phyloP scores from a whole-genome alignment of 306 rosid species.

The Senna siamea region DNA sequence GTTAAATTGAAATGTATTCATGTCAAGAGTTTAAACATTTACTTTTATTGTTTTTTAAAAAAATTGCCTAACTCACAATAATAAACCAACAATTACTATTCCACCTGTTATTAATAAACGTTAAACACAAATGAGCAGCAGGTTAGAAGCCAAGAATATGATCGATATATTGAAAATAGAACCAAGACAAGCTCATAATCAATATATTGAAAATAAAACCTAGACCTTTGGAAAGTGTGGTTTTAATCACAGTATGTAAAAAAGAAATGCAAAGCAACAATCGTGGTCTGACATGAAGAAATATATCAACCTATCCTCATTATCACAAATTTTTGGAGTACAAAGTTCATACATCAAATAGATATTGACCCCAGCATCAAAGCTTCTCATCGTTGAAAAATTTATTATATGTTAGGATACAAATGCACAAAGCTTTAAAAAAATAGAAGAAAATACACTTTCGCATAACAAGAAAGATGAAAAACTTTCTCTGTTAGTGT shows the following conservation, averaged over 20 bases:
- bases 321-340: conserved; percentile 33
- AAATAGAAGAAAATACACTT: background rate
- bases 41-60: no score
- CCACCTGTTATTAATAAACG: no score
- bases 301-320: conserved; percentile 13
- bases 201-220: no score
- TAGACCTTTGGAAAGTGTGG: no score
- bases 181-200: background rate
- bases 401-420: conserved; percentile 12
- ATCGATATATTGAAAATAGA: background rate
- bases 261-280: background rate
- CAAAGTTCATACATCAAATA: conserved; percentile 31
- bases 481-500: conserved; percentile 6
- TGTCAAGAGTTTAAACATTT: no score
- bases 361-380: conserved; percentile 7
- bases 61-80: no score
- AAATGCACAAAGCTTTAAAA: conserved; percentile 35
- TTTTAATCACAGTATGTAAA: background rate
- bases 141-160: no score
- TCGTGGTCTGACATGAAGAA: background rate
- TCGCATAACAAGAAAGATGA: conserved; percentile 37
- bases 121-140: no score
- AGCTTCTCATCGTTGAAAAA: conserved; percentile 28
- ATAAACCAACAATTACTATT: no score
- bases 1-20: no score